These are phyloP conservation scores for Fusarium sp. DNA, from an alignment of 2,329 filamentous ascomycete species.

Conservation along the genomic window DNA sequence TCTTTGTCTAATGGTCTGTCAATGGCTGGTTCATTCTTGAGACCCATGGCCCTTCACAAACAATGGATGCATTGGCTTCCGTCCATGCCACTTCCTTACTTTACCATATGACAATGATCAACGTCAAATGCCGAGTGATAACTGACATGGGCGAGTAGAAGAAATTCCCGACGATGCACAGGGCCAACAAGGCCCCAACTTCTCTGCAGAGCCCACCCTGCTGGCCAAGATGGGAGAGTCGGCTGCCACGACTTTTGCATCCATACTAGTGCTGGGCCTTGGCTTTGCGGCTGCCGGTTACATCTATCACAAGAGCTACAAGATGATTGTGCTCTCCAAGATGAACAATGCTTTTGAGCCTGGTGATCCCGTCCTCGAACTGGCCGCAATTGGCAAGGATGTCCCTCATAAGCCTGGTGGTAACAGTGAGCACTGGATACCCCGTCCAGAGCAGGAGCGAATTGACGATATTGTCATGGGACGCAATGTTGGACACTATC, in stretches of 20 bases:
- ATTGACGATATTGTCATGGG: constrained; percentile 89
- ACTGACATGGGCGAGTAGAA: constrained; percentile 27
- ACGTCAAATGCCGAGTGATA: not conserved
- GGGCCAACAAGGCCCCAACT: constrained; percentile 7
- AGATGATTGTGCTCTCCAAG: constrained; percentile 89
- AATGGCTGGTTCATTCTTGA: not conserved
- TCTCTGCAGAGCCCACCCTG: constrained; percentile 52
- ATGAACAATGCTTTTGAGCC: constrained; percentile 93
- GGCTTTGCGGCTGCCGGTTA: constrained; percentile 77
- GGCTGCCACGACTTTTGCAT: constrained; percentile 81
- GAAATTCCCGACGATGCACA: constrained; percentile 13
- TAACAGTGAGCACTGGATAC: constrained; percentile 74
- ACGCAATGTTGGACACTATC: constrained; percentile 81
- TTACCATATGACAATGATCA: not conserved
- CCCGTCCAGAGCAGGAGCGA: constrained; percentile 81
- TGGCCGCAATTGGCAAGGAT: constrained; percentile 76
- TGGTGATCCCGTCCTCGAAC: constrained; percentile 87
- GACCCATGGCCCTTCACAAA: not conserved
- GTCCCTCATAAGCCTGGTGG: constrained; percentile 58
- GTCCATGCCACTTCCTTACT: not conserved
- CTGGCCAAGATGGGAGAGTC: constrained; percentile 77
- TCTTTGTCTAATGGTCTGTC: not conserved
- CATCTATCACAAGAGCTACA: constrained; percentile 86
- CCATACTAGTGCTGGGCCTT: constrained; percentile 76
- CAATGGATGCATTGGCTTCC: not conserved